These are phyloP conservation scores for Spatholobus suberectus DNA, from an alignment of 306 rosid genomes.

Conservation along the genomic window DNA sequence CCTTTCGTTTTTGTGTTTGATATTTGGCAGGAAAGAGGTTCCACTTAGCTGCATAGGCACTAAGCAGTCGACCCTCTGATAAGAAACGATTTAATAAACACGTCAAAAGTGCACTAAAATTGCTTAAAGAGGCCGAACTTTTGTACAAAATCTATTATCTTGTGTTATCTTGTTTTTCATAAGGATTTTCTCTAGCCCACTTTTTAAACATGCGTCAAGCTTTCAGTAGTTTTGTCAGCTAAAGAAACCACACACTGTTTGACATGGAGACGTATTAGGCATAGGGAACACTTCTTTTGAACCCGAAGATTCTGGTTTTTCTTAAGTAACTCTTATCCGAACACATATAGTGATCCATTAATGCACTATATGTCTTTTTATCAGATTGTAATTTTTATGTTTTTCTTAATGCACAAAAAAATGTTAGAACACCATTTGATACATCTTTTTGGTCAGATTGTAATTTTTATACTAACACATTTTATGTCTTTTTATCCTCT, in stretches of 20 bases:
- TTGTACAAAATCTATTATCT: slow-evolving; percentile 7
- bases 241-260: not conserved
- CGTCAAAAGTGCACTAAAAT: slow-evolving; percentile 36
- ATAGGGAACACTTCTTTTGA: not conserved
- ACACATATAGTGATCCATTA: not conserved
- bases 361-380: too few relatives aligned
- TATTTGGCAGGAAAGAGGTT: not conserved
- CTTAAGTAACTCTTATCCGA: not conserved
- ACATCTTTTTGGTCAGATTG: not conserved
- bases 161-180: not conserved
- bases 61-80: not conserved
- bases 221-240: slow-evolving; percentile 10
- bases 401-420: too few relatives aligned
- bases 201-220: not conserved
- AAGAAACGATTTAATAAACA: not conserved
- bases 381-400: too few relatives aligned
- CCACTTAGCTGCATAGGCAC: not conserved
- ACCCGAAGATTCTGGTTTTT: not conserved
- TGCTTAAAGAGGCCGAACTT: slow-evolving; percentile 6
- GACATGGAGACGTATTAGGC: not conserved
- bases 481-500: not conserved
- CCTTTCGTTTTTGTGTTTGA: not conserved
- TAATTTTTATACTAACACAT: not conserved
- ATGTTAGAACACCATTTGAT: not conserved
- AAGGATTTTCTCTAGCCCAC: slow-evolving; percentile 11